Percentiles rank a stretch among this genome's conserved stretches.
Conservation (phyloP, 1,284 basidiomycete genomes). For the Erythrobasidium hasegawianum region DNA sequence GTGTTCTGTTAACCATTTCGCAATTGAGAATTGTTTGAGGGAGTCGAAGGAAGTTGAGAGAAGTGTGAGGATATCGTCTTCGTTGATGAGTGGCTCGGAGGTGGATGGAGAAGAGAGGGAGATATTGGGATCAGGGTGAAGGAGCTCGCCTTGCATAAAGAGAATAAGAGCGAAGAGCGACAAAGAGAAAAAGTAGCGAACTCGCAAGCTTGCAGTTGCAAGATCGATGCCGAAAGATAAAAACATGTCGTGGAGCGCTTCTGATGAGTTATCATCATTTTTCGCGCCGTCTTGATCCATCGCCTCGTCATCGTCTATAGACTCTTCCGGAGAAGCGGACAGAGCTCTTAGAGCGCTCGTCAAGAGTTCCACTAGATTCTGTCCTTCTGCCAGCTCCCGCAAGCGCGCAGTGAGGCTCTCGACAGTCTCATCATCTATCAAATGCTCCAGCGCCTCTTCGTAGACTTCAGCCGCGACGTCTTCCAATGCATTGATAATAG, state of each 20-base stretch:
- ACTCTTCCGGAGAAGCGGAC: neutral
- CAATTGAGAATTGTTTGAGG: constrained; percentile 44
- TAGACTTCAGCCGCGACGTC: constrained; percentile 42
- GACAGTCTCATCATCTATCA: constrained; percentile 38
- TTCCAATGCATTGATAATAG: constrained; percentile 35
- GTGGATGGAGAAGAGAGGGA: constrained; percentile 41
- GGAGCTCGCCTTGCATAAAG: constrained; percentile 44
- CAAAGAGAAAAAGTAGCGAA: constrained; percentile 48
- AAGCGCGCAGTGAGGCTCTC: neutral
- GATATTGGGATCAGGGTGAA: constrained; percentile 44
- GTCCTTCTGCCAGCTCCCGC: neutral
- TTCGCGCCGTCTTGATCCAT: neutral
- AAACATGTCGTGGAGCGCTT: neutral
- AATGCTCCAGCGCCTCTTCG: constrained; percentile 44
- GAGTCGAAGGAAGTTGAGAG: constrained; percentile 16
- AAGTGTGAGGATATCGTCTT: constrained; percentile 5
- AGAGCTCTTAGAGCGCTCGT: neutral
- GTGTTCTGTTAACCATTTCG: constrained; percentile 60
- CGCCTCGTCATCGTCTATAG: neutral
- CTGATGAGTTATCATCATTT: too few species aligned
- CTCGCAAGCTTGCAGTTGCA: constrained; percentile 47
- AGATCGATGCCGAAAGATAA: constrained; percentile 43
- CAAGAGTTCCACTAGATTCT: neutral
- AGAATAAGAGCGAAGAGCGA: constrained; percentile 48
- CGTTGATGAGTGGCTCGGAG: constrained; percentile 20